Evolutionary conservation across 2,329 filamentous ascomycete genomes (phyloP).

Genomic region (Alternaria angustiovoidea): DNA sequence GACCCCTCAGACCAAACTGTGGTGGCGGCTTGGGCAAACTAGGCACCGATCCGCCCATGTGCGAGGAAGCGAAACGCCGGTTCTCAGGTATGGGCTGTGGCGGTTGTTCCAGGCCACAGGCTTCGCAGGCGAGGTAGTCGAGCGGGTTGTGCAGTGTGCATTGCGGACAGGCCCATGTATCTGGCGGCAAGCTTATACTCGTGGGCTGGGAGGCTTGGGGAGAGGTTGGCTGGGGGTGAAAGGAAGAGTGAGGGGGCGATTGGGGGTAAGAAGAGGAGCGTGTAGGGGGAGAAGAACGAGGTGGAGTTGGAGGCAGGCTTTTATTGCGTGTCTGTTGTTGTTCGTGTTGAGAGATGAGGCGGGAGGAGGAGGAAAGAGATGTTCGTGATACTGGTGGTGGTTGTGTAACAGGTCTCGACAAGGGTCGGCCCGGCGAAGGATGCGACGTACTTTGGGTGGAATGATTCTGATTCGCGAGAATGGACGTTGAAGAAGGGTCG

Average conservation of each 20-base stretch:
- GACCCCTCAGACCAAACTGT: conserved; percentile 35
- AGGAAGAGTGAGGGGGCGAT: no score
- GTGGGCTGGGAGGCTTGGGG: no score
- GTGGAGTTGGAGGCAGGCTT: conserved; percentile 39
- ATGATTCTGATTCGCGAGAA: conserved; percentile 4
- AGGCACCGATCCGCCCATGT: conserved; percentile 21
- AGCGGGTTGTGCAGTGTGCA: conserved; percentile 70
- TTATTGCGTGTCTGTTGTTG: conserved; percentile 32
- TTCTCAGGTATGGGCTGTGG: conserved; percentile 48
- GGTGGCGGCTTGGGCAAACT: conserved; percentile 44
- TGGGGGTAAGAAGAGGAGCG: background rate
- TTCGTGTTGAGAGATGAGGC: conserved; percentile 39
- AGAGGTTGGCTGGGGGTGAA: no score
- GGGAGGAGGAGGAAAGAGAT: background rate
- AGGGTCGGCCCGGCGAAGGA: conserved; percentile 37
- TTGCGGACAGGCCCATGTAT: conserved; percentile 66
- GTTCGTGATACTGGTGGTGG: background rate
- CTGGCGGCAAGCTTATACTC: conserved; percentile 18
- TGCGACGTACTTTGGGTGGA: conserved; percentile 21
- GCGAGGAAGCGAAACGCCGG: conserved; percentile 38
- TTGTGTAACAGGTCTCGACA: conserved; percentile 46
- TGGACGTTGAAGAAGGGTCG: background rate
- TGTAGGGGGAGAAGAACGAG: conserved; percentile 23
- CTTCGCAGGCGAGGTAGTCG: conserved; percentile 68
- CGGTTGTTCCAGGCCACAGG: conserved; percentile 65